Base-by-base conservation (phyloP, 2,329 filamentous ascomycete genomes). In the Nakataea oryzae region DNA sequence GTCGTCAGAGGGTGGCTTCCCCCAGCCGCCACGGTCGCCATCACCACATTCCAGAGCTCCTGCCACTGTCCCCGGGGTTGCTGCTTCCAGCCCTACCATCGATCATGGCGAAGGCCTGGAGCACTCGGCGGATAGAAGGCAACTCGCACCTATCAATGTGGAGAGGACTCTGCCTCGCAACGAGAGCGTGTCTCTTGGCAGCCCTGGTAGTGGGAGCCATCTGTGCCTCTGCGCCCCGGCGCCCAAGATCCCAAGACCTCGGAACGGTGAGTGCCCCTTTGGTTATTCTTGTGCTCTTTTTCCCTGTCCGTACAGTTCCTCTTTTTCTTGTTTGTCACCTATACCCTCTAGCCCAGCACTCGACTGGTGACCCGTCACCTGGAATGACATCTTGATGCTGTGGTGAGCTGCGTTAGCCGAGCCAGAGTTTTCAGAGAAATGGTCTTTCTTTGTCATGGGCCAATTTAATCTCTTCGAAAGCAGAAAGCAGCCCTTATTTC, bases 171-270 rank as follows among this genome's bases (percentile, higher is more conserved):
- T 17, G 27, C 30, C 57, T 58, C 57, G 30, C 8, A 24, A 26
- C 57, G 57, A 58, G 27, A 32, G 30, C 12, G 14, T 47, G n/a
- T 13, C 27, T n/a, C 27, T 56, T 11, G 27, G 17, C n/a, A 61
- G 47, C 59, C 59, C 47, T 11, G 54, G 32, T n/a, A 58, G 27
- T 13, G 65, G 74, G 61, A 79, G 82, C 58, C 69, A 77, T 58
- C 79, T 84, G 41, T 86, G 83, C 71, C 75, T 85, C 64, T 86
- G 83, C 67, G 78, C 80, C 14, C 80, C 81, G 57, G 76, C 78
- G 24, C 81, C 81, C 5, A 85, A 84, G 69, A 79, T 85, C 58
- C 83, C 82, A 3, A 76, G 83, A 62, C 83, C 83, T 62, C 76
- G 82, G 58, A 86, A 86, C 69, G 82, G 83, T 86, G 74, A 74